Conservation (phyloP, 805 yeast species). For the Wickerhamomyces sydowiorum region DNA sequence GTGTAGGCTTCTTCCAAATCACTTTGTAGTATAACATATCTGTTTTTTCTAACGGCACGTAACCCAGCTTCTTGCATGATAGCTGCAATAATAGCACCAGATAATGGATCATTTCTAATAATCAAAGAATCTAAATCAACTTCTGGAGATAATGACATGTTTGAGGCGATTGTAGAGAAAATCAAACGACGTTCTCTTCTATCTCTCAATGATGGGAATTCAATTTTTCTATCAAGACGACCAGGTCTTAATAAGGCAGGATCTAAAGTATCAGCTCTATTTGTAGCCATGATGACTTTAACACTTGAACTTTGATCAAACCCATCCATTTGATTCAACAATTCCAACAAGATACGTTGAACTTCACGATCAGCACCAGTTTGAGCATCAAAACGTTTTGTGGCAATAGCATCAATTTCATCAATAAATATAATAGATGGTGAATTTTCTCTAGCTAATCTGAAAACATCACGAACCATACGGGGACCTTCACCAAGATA, state of each 20-base stretch:
- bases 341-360: slow-evolving; percentile 92
- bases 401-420: slow-evolving; percentile 98
- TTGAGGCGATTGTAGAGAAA: slow-evolving; percentile 92
- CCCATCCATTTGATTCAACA: slow-evolving; percentile 98
- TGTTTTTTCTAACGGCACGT: slow-evolving; percentile 95
- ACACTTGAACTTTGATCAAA: slow-evolving; percentile 94
- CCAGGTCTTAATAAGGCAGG: slow-evolving; percentile 99
- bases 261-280: slow-evolving; percentile 98
- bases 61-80: slow-evolving; percentile 99
- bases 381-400: slow-evolving; percentile 98
- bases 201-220: slow-evolving; percentile 93
- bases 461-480: slow-evolving; percentile 97
- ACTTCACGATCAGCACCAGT: slow-evolving; percentile 99
- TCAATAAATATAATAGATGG: slow-evolving; percentile 97
- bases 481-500: slow-evolving; percentile 99
- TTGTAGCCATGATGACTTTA: slow-evolving; percentile 98
- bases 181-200: slow-evolving; percentile 97
- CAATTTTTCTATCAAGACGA: slow-evolving; percentile 95
- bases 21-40: slow-evolving; percentile 92
- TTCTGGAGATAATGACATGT: slow-evolving; percentile 97
- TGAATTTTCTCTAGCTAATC: slow-evolving; percentile 94
- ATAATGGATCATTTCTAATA: slow-evolving; percentile 91
- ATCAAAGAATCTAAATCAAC: slow-evolving; percentile 93
- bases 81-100: slow-evolving; percentile 98
- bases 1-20: slow-evolving; percentile 98